phyloP scores from a whole-genome alignment of 768 basidiomycete species.

The Amanita muscaria region DNA sequence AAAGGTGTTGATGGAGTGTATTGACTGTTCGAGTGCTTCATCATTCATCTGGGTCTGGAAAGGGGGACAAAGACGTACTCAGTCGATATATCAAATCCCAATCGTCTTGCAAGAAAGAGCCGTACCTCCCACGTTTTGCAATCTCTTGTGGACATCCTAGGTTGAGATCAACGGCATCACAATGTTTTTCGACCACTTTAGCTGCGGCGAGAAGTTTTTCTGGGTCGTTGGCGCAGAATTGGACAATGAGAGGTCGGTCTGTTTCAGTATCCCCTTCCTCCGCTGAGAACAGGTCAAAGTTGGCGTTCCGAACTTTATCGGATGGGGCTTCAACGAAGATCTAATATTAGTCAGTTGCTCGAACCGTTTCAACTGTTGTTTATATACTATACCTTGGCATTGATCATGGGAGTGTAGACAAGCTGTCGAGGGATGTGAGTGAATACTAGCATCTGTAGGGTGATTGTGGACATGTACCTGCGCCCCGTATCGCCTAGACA shows the following conservation, averaged over 20 bases:
- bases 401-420: conserved; percentile 98
- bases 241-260: conserved; percentile 83
- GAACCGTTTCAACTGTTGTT: background rate
- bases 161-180: conserved; percentile 94
- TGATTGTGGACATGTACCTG: conserved; percentile 38
- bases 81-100: conserved; percentile 83
- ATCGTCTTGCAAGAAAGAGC: conserved; percentile 88
- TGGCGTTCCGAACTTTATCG: conserved; percentile 48
- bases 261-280: conserved; percentile 74
- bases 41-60: background rate
- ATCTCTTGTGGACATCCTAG: conserved; percentile 95
- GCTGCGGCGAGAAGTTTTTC: conserved; percentile 74
- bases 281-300: conserved; percentile 58
- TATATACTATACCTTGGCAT: conserved; percentile 56
- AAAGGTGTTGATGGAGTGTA: conserved; percentile 73
- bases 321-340: conserved; percentile 51
- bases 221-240: conserved; percentile 91
- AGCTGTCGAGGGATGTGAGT: conserved; percentile 35
- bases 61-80: conserved; percentile 35
- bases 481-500: conserved; percentile 77
- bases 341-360: conserved; percentile 22
- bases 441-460: background rate
- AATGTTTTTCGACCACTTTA: conserved; percentile 61
- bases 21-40: conserved; percentile 50
- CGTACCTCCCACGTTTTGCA: conserved; percentile 79